A percentile compares a stretch with the other conserved stretches of the same genome.
Evolutionary conservation across 169 alveolate species (phyloP).

Genomic region (Babesia bigemina): DNA sequence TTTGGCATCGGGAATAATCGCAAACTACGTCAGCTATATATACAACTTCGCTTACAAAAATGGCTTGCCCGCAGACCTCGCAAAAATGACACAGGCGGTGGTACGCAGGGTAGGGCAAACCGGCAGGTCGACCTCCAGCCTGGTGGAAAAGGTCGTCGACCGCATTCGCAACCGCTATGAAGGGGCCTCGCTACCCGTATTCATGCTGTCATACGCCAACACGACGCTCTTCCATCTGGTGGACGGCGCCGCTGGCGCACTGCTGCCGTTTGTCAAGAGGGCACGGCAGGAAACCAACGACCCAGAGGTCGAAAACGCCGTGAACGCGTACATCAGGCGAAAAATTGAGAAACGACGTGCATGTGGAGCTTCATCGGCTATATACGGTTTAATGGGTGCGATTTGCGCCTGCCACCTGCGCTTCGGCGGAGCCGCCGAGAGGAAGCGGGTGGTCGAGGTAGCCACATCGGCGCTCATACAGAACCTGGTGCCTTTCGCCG

Average conservation of each 20-base stretch:
- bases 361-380: conserved; percentile 67
- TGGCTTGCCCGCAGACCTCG: conserved; percentile 63
- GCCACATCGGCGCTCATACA: conserved; percentile 28
- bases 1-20: conserved; percentile 47
- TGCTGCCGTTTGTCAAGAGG: conserved; percentile 3
- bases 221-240: conserved; percentile 23
- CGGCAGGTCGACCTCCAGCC: conserved; percentile 20
- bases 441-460: conserved; percentile 17
- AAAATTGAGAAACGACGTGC: conserved; percentile 1
- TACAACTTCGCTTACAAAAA: conserved; percentile 57
- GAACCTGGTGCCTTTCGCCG: conserved; percentile 24
- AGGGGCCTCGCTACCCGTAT: conserved; percentile 24
- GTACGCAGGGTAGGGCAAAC: conserved; percentile 34
- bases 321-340: conserved; percentile 12
- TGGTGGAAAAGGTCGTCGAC: conserved; percentile 46
- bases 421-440: conserved; percentile 25
- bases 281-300: neutral
- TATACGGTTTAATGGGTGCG: conserved; percentile 68
- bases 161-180: conserved; percentile 26
- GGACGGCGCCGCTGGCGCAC: neutral
- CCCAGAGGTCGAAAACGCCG: conserved; percentile 8
- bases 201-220: conserved; percentile 30
- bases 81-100: conserved; percentile 27
- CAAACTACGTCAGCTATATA: conserved; percentile 64
- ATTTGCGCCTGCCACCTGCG: conserved; percentile 40